A percentile compares a stretch with the other conserved stretches of the same genome.
These are phyloP conservation scores for Candida anglica DNA, from an alignment of 805 yeast genomes.

Conservation along the genomic window DNA sequence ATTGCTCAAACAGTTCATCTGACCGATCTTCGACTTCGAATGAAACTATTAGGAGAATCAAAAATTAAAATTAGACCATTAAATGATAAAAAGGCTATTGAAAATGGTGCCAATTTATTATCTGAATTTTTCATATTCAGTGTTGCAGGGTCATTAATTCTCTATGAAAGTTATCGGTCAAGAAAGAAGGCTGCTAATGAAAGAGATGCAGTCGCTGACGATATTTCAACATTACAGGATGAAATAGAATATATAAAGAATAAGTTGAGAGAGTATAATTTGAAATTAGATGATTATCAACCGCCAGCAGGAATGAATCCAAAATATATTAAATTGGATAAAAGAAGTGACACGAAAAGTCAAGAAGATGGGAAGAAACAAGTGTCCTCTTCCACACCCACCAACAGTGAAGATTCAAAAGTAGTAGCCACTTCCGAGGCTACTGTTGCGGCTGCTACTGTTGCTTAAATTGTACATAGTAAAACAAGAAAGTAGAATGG, in stretches of 20 bases:
- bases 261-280: conserved; percentile 40
- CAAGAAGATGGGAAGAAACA: background rate
- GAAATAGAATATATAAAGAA: conserved; percentile 58
- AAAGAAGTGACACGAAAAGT: conserved; percentile 1
- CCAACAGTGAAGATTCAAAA: background rate
- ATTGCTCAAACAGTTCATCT: conserved; percentile 72
- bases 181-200: conserved; percentile 59
- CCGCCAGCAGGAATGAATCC: conserved; percentile 48
- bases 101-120: conserved; percentile 73
- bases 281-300: conserved; percentile 45
- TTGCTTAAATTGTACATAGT: background rate
- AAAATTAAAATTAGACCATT: conserved; percentile 64
- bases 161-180: conserved; percentile 68
- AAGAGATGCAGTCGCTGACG: conserved; percentile 67
- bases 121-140: conserved; percentile 75
- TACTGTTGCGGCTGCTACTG: too few relatives aligned
- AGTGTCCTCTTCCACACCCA: too few relatives aligned
- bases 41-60: conserved; percentile 54
- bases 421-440: background rate
- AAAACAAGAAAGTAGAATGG: too few relatives aligned
- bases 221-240: conserved; percentile 62
- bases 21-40: conserved; percentile 59
- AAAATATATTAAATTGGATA: conserved; percentile 35
- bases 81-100: conserved; percentile 78
- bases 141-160: conserved; percentile 73